A percentile compares a stretch with the other conserved stretches of the same genome.
Conservation (phyloP, 1,284 basidiomycete species). For the Singerocomus inundabilis region DNA sequence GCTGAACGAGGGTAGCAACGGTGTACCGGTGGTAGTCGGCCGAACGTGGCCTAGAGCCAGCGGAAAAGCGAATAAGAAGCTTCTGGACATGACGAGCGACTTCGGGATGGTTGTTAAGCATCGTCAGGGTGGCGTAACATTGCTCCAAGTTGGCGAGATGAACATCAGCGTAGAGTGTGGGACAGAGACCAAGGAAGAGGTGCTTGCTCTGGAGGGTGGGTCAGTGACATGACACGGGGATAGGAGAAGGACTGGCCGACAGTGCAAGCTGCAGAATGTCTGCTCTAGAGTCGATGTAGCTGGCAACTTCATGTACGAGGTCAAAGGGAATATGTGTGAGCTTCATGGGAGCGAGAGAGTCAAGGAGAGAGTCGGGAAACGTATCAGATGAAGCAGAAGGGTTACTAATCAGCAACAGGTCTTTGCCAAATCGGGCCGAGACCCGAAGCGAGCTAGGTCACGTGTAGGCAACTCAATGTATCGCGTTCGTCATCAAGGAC, state of each 20-base stretch:
- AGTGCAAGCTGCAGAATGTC: slow-evolving; percentile 59
- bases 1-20: slow-evolving; percentile 47
- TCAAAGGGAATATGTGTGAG: slow-evolving; percentile 50
- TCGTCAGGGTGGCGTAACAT: slow-evolving; percentile 57
- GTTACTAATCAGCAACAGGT: too few species aligned
- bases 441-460: too few species aligned
- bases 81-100: slow-evolving; percentile 65
- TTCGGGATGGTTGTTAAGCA: slow-evolving; percentile 52
- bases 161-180: slow-evolving; percentile 58
- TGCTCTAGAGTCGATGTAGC: slow-evolving; percentile 45
- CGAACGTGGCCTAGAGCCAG: not conserved
- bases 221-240: slow-evolving; percentile 19
- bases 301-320: slow-evolving; percentile 62
- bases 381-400: not conserved
- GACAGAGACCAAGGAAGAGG: slow-evolving; percentile 51
- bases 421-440: too few species aligned
- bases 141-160: slow-evolving; percentile 52
- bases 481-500: slow-evolving; percentile 7
- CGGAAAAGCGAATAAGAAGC: slow-evolving; percentile 44
- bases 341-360: slow-evolving; percentile 12
- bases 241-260: slow-evolving; percentile 43
- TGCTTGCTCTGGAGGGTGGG: slow-evolving; percentile 37
- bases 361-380: not conserved
- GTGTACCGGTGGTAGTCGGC: slow-evolving; percentile 32
- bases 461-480: too few species aligned